Conservation (phyloP, 225 moss, liverwort and hornwort genomes). For the Marchantia polymorpha region DNA sequence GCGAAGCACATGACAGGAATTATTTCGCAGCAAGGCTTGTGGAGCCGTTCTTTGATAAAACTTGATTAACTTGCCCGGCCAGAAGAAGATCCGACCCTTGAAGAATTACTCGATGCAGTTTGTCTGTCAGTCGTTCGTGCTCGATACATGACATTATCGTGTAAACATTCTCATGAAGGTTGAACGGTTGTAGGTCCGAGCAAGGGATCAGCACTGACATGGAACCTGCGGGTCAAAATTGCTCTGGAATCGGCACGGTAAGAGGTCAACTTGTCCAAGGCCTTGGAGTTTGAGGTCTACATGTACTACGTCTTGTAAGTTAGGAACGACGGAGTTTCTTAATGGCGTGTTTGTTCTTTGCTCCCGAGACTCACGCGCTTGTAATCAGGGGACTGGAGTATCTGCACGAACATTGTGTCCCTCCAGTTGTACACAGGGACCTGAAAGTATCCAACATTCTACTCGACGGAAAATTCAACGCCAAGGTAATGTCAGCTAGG, state of each 20-base stretch:
- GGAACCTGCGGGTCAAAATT: constrained; percentile 68
- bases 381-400: constrained; percentile 34
- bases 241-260: constrained; percentile 72
- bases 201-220: constrained; percentile 43
- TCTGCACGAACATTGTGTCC: constrained; percentile 59
- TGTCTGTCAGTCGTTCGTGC: no score
- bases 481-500: constrained; percentile 41
- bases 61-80: no score
- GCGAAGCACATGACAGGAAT: no score
- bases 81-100: no score
- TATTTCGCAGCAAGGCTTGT: no score
- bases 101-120: no score
- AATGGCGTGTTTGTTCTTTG: no score
- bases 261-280: background rate
- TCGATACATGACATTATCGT: no score
- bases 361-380: no score
- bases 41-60: no score
- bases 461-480: constrained; percentile 63
- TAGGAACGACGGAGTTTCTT: background rate
- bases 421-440: constrained; percentile 75
- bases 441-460: constrained; percentile 88
- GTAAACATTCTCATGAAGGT: no score
- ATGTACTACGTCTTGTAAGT: background rate
- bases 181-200: constrained; percentile 60
- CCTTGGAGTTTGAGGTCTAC: no score